A percentile compares a stretch with the other conserved stretches of the same genome.
These are phyloP conservation scores for Biscutella laevigata DNA, from an alignment of 441 rosid genomes.

Conservation along the genomic window DNA sequence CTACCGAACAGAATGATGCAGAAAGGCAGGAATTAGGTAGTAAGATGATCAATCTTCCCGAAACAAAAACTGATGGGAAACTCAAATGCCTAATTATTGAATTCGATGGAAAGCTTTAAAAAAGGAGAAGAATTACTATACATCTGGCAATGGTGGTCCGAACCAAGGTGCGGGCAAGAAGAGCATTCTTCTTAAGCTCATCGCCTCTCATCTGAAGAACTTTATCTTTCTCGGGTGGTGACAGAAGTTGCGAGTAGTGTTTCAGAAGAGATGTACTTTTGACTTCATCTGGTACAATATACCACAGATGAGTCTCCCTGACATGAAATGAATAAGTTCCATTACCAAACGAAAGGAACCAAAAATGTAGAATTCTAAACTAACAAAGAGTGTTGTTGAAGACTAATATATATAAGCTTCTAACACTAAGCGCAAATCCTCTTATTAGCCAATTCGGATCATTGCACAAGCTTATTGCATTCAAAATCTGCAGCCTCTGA, in stretches of 20 bases:
- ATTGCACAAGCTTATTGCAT: neutral
- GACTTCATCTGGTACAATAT: slow-evolving; percentile 62
- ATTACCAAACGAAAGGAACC: neutral
- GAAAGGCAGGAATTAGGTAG: neutral
- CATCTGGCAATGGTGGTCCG: slow-evolving; percentile 87
- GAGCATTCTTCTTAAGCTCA: slow-evolving; percentile 53
- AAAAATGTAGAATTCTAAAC: too few relatives aligned
- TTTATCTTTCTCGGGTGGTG: slow-evolving; percentile 53
- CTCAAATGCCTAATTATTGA: neutral
- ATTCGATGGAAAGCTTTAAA: neutral
- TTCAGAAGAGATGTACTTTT: slow-evolving; percentile 44
- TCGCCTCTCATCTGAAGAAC: slow-evolving; percentile 40
- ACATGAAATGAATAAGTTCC: neutral
- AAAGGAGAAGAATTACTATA: slow-evolving; percentile 19
- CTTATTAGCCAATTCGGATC: neutral
- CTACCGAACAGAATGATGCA: neutral
- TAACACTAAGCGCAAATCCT: neutral
- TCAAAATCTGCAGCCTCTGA: too few relatives aligned
- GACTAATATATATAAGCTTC: neutral
- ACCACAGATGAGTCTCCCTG: slow-evolving; percentile 92
- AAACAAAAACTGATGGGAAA: neutral
- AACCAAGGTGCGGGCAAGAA: slow-evolving; percentile 71
- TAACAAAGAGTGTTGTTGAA: too few relatives aligned
- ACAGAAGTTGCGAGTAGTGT: slow-evolving; percentile 50
- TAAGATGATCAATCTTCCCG: neutral